Evolutionary conservation across 768 basidiomycete species (phyloP), one percentile per base, ranked within the genome.

Genomic region (Chalciporus chontae): DNA sequence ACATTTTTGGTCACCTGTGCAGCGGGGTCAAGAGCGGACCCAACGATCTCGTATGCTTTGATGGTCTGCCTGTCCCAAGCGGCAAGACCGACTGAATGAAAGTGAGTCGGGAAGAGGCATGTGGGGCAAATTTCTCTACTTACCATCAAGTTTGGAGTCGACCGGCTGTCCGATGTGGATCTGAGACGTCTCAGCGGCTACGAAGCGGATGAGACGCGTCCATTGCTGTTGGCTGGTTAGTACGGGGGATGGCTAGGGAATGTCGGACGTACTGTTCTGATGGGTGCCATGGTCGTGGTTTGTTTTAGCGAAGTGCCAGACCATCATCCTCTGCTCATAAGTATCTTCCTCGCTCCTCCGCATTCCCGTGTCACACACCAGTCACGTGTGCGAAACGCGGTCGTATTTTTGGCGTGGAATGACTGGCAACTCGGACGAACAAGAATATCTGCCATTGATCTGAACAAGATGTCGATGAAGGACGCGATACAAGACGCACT

Each of bases 191-290:
- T 91, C 90, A 13, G 71, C 75, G 18, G 89, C 89, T 26, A 87
- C 76, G 63, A 91, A 91, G 51, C 89, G 86, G 58, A 91, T 88
- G 45, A 91, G 77, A 44, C 89, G 83, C 29, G 81, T 81, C 89
- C 89, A 91, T 54, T 64, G 64, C 63, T 64, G 37, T 8, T 8
- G 36, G 39, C 24, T 43, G 19, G 3, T 55, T 31, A 57, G 39
- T 17, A 45, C 18, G 8, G 9, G n/a, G 17, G 13, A 23, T 34
- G 23, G 19, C 6, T 4, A 0, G 27, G 8, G 13, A 4, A n/a
- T 15, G 11, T 0, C 24, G 23, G 36, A 62, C 77, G 45, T 59
- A 83, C 84, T 40, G 81, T 83, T 57, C 58, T 72, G 40, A 84
- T 79, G 46, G 81, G 80, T 11, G 80, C 64, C 83, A 85, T 85